phyloP scores from a whole-genome alignment of 495 filamentous ascomycete species.

The Darksidea phi region DNA sequence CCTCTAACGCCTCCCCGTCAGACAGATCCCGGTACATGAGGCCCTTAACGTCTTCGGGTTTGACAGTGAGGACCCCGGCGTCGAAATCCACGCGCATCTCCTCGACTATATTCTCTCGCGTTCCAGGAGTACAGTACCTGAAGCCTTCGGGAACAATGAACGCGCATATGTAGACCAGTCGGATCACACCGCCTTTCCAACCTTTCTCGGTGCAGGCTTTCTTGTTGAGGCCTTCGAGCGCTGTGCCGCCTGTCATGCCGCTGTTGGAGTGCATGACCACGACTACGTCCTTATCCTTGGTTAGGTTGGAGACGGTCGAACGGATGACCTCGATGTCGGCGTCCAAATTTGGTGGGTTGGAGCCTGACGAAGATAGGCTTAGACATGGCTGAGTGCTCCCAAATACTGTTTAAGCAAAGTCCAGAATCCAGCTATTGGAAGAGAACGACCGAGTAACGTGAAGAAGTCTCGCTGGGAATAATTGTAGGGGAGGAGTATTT shows the following conservation, averaged over 20 bases:
- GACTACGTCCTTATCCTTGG: not conserved
- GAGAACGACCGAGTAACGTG: no score
- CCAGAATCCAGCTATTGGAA: no score
- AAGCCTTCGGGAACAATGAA: not conserved
- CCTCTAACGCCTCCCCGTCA: constrained; percentile 10
- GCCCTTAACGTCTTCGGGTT: constrained; percentile 10
- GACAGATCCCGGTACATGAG: constrained; percentile 27
- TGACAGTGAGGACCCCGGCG: constrained; percentile 3
- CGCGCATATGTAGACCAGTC: not conserved
- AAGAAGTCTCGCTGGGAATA: no score
- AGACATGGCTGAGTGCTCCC: no score
- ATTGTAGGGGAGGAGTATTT: no score
- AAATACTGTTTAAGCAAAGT: no score
- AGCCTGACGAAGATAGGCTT: no score
- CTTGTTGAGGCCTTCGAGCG: not conserved
- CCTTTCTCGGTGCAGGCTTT: not conserved
- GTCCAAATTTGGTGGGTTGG: not conserved
- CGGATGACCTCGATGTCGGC: not conserved
- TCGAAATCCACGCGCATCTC: not conserved
- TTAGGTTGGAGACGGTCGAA: not conserved
- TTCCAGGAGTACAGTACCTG: not conserved
- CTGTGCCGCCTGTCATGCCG: not conserved
- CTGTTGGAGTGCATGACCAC: not conserved
- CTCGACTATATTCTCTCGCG: not conserved
- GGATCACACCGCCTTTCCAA: not conserved